These are phyloP conservation scores for Elongisporangium anandrum DNA, from an alignment of 352 stramenopile species.

Conservation along the genomic window DNA sequence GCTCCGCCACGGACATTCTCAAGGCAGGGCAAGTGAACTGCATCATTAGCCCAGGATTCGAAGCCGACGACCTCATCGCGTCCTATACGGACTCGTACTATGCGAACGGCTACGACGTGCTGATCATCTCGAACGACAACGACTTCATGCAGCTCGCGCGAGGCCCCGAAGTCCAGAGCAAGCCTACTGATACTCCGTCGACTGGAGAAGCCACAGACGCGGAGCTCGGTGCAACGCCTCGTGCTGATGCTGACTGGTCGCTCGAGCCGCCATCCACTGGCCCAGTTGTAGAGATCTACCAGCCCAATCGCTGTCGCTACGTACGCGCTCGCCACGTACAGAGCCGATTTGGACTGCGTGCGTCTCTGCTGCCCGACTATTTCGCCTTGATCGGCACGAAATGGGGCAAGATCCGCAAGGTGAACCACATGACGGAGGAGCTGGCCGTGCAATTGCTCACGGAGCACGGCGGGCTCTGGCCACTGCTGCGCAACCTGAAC, in stretches of 20 bases:
- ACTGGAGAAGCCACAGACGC: background rate
- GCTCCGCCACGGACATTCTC: slow-evolving; percentile 28
- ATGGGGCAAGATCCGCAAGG: slow-evolving; percentile 64
- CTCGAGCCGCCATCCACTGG: slow-evolving; percentile 3
- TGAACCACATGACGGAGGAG: slow-evolving; percentile 51
- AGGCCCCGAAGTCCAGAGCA: slow-evolving; percentile 1
- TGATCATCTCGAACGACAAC: slow-evolving; percentile 70
- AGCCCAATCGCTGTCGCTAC: slow-evolving; percentile 66
- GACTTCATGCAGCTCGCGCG: slow-evolving; percentile 64
- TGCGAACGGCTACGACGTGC: slow-evolving; percentile 38
- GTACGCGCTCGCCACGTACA: slow-evolving; percentile 55
- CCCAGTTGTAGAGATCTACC: slow-evolving; percentile 57
- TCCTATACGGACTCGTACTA: slow-evolving; percentile 47
- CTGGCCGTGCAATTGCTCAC: slow-evolving; percentile 59
- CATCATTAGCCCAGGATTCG: slow-evolving; percentile 41
- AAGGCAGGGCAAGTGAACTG: slow-evolving; percentile 30
- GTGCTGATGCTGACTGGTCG: background rate
- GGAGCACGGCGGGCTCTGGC: slow-evolving; percentile 48
- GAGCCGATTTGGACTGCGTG: slow-evolving; percentile 48
- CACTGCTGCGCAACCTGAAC: slow-evolving; percentile 62
- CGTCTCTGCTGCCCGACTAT: slow-evolving; percentile 53
- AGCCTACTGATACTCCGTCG: background rate
- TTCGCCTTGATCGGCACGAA: slow-evolving; percentile 58
- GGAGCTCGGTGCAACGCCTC: background rate
- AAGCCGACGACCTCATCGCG: slow-evolving; percentile 67